Base-by-base conservation (phyloP, 345 rosid species). In the Rhodamnia argentea region DNA sequence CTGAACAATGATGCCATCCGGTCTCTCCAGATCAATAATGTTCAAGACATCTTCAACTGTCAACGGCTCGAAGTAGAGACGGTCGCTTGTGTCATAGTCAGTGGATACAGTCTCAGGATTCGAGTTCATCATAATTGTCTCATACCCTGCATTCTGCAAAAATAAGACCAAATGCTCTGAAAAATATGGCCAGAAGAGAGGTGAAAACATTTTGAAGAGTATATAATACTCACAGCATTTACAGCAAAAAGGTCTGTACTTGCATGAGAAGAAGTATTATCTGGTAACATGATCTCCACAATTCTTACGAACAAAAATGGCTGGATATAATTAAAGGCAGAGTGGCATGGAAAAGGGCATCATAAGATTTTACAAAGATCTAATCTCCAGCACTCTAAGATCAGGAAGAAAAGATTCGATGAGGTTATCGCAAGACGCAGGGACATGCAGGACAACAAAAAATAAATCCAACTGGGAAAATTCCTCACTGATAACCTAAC, bases 101-200 rank as follows among this genome's bases (percentile, higher is more conserved):
- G 99, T 95, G 74, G 98, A 96, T 82, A 95, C 99, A 5, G 99
- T 96, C 88, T 97, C 99, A 59, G 99, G 99, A 88, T 97, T 97
- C 60, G 99, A 96, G 89, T 97, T 97, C 97, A 97, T 92, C 99
- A 96, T 96, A 87, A 97, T 95, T 85, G 99, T 97, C 93, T 97
- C 99, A 88, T 90, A 97, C 90, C 98, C 98, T 55, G 98, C 99
- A 90, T 92, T 91, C 99, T 97, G 96, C 89, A 92, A 60, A 62
- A 62, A 85, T 26, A 50, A 74, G 22, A 18, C 22, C 26, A 75
- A 84, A 50, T n/a, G 82, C 13, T 57, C 42, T 56, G 53, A 90
- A 75, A 84, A 81, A 83, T 24, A 23, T 26, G 84, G 70, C 83
- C 20, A 84, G 27, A 55, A 42, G 75, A 85, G 70, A 70, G 47